Base-by-base conservation (phyloP, 2,329 filamentous ascomycete species). In the Xylariaceae sp. region DNA sequence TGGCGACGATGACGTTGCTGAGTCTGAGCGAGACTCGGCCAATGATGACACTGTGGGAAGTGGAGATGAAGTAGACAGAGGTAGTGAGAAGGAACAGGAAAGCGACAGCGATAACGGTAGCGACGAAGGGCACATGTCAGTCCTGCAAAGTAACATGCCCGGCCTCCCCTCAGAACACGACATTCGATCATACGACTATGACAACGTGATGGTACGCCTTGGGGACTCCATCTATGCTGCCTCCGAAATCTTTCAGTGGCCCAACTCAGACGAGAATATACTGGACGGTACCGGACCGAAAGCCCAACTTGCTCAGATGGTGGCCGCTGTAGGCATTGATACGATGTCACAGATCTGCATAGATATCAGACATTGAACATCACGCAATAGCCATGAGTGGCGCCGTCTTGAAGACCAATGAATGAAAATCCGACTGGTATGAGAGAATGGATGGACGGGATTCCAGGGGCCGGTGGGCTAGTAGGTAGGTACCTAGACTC, bases 111-210 rank as follows among this genome's bases (percentile, higher is more conserved):
- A 45, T 45, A 45, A 50, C 9, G 52, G 61, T 8, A 60, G 61
- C 4, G 63, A 62, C 15, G 58, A 63, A 10, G 64, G 63, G 17
- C 65, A 67, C 2, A 39, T 58, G n/a, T 65, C 68, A 6, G 75
- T 92, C 0, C 84, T 90, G 61, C 71, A 76, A 0, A 79, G 86
- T 52, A 77, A 80, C 51, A 87, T 92, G 78, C 88, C 89, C 0
- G 89, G 89, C 0, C 79, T 90, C 45, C 77, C 84, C 49, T 77
- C 82, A 0, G 69, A 81, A 2, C 74, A 78, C 0, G 76, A 86
- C 47, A 76, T 91, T 58, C 69, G 75, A 8, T 66, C 75, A 2
- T 72, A 86, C 53, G 77, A 88, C 58, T 75, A 91, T 45, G 85
- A 85, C 62, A 72, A 79, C 9, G 81, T 90, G 56, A 77, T 78